Percentiles rank a stretch among this genome's conserved stretches.
Conservation (phyloP, 306 rosid species). For the Cicer pinnatifidum region DNA sequence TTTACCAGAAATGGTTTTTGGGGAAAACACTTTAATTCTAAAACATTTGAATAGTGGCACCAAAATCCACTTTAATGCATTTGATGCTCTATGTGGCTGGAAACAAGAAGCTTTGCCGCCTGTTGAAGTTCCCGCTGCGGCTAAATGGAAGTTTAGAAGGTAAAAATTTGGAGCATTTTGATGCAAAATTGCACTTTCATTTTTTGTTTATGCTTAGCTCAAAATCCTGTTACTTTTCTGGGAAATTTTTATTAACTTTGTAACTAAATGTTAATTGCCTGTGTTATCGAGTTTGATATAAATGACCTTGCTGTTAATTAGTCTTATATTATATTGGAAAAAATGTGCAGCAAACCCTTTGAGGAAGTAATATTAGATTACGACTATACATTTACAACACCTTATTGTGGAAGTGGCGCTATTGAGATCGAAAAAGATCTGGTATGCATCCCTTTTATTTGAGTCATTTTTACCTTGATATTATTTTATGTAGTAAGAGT, state of each 20-base stretch:
- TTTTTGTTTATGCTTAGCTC: constrained; percentile 14
- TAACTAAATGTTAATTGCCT: constrained; percentile 22
- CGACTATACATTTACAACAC: constrained; percentile 94
- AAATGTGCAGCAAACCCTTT: constrained; percentile 82
- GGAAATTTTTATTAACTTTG: constrained; percentile 8
- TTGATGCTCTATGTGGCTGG: constrained; percentile 92
- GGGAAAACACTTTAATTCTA: constrained; percentile 72
- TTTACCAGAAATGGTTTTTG: constrained; percentile 96
- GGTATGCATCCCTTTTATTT: constrained; percentile 52
- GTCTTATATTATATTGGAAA: constrained; percentile 47
- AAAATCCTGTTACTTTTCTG: constrained; percentile 2
- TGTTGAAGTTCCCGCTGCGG: constrained; percentile 98
- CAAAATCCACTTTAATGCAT: constrained; percentile 80
- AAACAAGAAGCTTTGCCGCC: constrained; percentile 95
- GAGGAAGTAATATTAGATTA: constrained; percentile 88
- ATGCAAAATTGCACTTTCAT: constrained; percentile 8
- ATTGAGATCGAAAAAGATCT: constrained; percentile 56
- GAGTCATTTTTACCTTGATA: background rate
- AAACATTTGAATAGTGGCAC: constrained; percentile 75
- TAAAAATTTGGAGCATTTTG: constrained; percentile 32
- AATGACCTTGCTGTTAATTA: constrained; percentile 27
- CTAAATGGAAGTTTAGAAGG: constrained; percentile 95
- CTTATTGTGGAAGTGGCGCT: constrained; percentile 81
- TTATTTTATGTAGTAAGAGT: background rate
- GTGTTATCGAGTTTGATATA: constrained; percentile 7